Evolutionary conservation across 345 rosid genomes (phyloP).

Genomic region (Corchorus capsularis): DNA sequence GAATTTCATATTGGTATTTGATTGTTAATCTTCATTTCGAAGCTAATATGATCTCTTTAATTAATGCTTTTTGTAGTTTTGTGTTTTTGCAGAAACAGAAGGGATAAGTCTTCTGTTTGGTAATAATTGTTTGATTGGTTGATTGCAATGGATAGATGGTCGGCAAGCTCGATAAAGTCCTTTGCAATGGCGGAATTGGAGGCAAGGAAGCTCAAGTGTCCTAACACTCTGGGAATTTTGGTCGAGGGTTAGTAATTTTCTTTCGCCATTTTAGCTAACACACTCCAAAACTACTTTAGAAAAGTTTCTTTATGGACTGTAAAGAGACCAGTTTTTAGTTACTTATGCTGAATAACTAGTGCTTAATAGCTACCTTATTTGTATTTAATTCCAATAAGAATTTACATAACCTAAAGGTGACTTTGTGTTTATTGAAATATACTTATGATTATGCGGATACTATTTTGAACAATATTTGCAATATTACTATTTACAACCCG

Average conservation of each 20-base stretch:
- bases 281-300: background rate
- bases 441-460: background rate
- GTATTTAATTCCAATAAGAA: background rate
- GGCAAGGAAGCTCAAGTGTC: constrained; percentile 91
- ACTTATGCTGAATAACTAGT: background rate
- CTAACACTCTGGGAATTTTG: constrained; percentile 79
- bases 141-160: constrained; percentile 64
- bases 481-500: background rate
- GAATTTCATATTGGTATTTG: too few relatives aligned
- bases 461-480: constrained; percentile 5
- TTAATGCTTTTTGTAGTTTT: too few relatives aligned
- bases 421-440: background rate
- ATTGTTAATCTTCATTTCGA: too few relatives aligned
- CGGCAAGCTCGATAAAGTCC: constrained; percentile 81
- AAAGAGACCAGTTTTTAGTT: background rate
- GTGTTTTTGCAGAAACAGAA: too few relatives aligned
- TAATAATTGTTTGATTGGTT: constrained; percentile 5
- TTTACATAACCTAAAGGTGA: background rate
- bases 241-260: constrained; percentile 67
- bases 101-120: background rate
- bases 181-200: constrained; percentile 86
- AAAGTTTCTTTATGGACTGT: background rate
- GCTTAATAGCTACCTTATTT: background rate
- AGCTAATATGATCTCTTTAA: too few relatives aligned
- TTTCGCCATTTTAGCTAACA: background rate